Conservation (phyloP, 1,284 basidiomycete genomes). For the Naganishia liquefaciens region DNA sequence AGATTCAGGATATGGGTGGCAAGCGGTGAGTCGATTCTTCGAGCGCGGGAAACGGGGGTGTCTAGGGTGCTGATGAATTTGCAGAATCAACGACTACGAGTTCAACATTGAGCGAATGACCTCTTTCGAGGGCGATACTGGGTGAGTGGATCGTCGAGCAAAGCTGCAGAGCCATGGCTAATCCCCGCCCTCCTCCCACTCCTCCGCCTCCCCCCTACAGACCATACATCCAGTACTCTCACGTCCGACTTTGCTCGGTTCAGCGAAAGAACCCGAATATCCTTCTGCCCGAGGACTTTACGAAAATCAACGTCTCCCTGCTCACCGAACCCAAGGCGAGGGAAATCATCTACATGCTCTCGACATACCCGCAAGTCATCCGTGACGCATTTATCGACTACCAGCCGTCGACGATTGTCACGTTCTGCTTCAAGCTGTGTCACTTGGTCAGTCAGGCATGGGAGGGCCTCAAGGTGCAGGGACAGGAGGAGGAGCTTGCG, state of each 20-base stretch:
- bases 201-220: slow-evolving; percentile 30
- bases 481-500: slow-evolving; percentile 69
- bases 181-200: not conserved
- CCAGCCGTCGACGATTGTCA: slow-evolving; percentile 84
- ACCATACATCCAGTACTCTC: slow-evolving; percentile 93
- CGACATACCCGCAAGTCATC: slow-evolving; percentile 87
- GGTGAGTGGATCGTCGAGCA: slow-evolving; percentile 43
- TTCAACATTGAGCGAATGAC: slow-evolving; percentile 96
- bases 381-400: slow-evolving; percentile 78
- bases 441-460: slow-evolving; percentile 54
- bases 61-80: not conserved
- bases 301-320: slow-evolving; percentile 68
- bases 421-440: slow-evolving; percentile 56
- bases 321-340: slow-evolving; percentile 75
- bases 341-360: slow-evolving; percentile 83
- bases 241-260: slow-evolving; percentile 90
- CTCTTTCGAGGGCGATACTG: slow-evolving; percentile 96
- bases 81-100: slow-evolving; percentile 91
- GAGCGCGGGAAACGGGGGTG: not conserved
- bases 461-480: slow-evolving; percentile 68
- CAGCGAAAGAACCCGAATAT: slow-evolving; percentile 91
- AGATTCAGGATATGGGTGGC: slow-evolving; percentile 97
- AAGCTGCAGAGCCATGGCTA: not conserved
- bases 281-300: slow-evolving; percentile 64
- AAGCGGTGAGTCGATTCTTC: slow-evolving; percentile 66